Conservation (phyloP, 192 early-diverging fungal genomes). For the Backusella parvicylindrica region DNA sequence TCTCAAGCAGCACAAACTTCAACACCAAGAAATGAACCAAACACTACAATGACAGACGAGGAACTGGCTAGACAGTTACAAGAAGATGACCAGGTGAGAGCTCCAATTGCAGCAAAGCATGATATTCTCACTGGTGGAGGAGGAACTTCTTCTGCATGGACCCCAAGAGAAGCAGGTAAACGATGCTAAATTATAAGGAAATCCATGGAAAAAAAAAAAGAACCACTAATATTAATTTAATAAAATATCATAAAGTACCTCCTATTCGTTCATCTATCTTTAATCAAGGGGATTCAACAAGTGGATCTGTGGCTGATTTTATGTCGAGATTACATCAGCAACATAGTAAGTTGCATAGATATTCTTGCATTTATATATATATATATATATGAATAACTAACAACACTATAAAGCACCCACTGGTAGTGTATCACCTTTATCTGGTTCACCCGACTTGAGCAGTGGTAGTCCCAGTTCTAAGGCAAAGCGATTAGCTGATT, state of each 20-base stretch:
- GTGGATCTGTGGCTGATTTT: conserved; percentile 43
- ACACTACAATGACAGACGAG: conserved; percentile 39
- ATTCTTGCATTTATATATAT: too few relatives aligned
- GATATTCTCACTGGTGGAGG: conserved; percentile 70
- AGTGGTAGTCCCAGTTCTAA: conserved; percentile 14
- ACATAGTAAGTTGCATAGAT: neutral
- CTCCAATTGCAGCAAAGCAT: conserved; percentile 79
- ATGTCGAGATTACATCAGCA: conserved; percentile 36
- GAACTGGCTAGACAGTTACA: conserved; percentile 48
- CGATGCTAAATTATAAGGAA: too few relatives aligned
- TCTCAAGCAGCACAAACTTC: conserved; percentile 23
- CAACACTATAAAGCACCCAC: neutral
- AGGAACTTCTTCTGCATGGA: neutral
- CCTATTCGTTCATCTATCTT: conserved; percentile 22
- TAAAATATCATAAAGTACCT: neutral
- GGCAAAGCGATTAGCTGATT: conserved; percentile 63
- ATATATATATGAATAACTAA: neutral
- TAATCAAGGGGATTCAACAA: conserved; percentile 50
- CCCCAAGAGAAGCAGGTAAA: neutral
- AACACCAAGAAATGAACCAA: conserved; percentile 15
- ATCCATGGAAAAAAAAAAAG: neutral
- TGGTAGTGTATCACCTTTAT: neutral
- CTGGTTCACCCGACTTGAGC: neutral
- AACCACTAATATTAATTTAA: neutral
- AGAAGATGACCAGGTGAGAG: conserved; percentile 54